Evolutionary conservation across 331 rosid species (phyloP), one percentile per base, ranked within the genome.

Genomic region (Cydonia oblonga): DNA sequence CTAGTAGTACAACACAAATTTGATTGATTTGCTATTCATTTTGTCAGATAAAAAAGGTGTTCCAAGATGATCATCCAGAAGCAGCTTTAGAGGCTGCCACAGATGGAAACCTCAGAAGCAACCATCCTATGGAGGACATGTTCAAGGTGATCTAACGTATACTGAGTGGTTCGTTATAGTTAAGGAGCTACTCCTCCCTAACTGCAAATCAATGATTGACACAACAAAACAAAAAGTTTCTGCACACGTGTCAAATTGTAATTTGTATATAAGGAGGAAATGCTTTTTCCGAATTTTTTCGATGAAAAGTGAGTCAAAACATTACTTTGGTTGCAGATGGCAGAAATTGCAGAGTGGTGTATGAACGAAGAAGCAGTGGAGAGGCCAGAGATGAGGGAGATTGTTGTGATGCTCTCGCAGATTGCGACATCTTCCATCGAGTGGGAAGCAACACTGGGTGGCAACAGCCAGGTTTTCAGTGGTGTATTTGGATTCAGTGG

Each of bases 401-500:
- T 89, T 0, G 90, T 86, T 24, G 83, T 64, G 24, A 61, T 63
- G 23, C 59, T 93, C 67, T 83, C 92, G 33, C 85, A 87, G 18
- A 72, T 93, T 44, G 66, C 76, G 70, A 75, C 71, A 29, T 77
- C 86, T 3, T 86, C 95, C 5, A 66, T 69, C 42, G 89, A 87
- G 74, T 86, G 98, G 98, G 96, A 90, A 81, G 96, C 96, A 11
- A 83, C 92, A 61, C 83, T 89, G 0, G 90, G 92, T 8, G 90
- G 93, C 33, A 85, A 80, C 72, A 86, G 87, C 83, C 86, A 86
- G 24, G 89, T 90, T 68, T 87, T 93, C 78, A 85, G 88, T 19
- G 90, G 90, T 20, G 58, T 87, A n/a, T 82, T 85, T 20, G 35
- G 86, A 18, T 82, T 84, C 26, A 72, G 30, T 66, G 90, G 93